phyloP scores from a whole-genome alignment of 495 filamentous ascomycete genomes.

The Penicillium subrubescens region DNA sequence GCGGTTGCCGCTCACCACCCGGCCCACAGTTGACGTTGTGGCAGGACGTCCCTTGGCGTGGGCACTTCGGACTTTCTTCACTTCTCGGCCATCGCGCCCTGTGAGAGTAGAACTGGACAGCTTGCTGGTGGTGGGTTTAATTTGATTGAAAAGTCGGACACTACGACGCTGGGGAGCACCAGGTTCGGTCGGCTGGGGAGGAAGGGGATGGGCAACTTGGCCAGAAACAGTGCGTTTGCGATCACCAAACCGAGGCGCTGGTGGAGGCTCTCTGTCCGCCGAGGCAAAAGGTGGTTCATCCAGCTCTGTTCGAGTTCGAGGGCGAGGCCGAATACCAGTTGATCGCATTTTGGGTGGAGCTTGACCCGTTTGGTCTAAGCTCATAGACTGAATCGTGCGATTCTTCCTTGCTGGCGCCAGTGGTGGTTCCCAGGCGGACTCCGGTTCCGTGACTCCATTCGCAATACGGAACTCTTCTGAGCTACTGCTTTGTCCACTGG shows the following conservation, averaged over 20 bases:
- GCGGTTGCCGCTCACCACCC: slow-evolving; percentile 83
- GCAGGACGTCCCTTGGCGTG: slow-evolving; percentile 56
- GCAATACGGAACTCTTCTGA: slow-evolving; percentile 46
- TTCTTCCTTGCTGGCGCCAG: slow-evolving; percentile 66
- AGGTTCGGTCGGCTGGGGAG: slow-evolving; percentile 58
- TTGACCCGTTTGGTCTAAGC: slow-evolving; percentile 53
- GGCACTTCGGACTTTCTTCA: slow-evolving; percentile 76
- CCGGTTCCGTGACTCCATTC: slow-evolving; percentile 34
- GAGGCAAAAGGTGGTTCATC: slow-evolving; percentile 46
- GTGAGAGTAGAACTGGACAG: slow-evolving; percentile 52
- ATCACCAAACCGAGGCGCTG: slow-evolving; percentile 46
- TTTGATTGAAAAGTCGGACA: slow-evolving; percentile 73
- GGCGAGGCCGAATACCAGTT: slow-evolving; percentile 52
- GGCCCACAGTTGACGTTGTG: slow-evolving; percentile 66
- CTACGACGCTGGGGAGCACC: slow-evolving; percentile 76
- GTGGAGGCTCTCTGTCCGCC: slow-evolving; percentile 40
- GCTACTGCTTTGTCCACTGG: slow-evolving; percentile 44
- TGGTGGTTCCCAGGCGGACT: slow-evolving; percentile 60
- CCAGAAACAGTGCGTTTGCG: slow-evolving; percentile 88
- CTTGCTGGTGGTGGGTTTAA: slow-evolving; percentile 62
- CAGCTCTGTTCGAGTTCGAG: slow-evolving; percentile 50
- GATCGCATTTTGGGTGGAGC: slow-evolving; percentile 66
- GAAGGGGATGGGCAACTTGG: slow-evolving; percentile 64
- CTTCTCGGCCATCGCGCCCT: slow-evolving; percentile 64
- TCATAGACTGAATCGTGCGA: slow-evolving; percentile 58